Evolutionary conservation across 1,139 yeast species (phyloP).

Genomic region (Geotrichum fermentans): DNA sequence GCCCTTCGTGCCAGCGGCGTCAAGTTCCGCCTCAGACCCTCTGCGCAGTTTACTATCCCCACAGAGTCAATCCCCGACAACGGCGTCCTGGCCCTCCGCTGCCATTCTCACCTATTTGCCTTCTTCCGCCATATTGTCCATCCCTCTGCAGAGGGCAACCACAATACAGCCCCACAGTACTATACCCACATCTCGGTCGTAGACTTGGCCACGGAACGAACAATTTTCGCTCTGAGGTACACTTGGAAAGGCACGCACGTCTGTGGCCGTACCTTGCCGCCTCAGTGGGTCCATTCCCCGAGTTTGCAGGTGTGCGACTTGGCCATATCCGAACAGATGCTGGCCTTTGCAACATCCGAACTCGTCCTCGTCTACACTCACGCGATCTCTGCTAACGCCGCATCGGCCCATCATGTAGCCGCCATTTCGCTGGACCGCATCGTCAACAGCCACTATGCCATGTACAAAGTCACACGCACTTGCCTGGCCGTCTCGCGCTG

Average conservation of each 20-base stretch:
- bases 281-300: constrained; percentile 23
- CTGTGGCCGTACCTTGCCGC: constrained; percentile 13
- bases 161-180: background rate
- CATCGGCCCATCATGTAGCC: background rate
- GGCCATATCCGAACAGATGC: constrained; percentile 16
- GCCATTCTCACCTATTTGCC: constrained; percentile 3
- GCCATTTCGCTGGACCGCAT: background rate
- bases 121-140: constrained; percentile 9
- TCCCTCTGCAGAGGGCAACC: background rate
- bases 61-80: constrained; percentile 24
- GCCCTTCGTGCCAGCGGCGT: background rate
- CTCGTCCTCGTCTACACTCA: constrained; percentile 1
- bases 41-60: constrained; percentile 22
- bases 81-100: constrained; percentile 21
- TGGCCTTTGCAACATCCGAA: constrained; percentile 24
- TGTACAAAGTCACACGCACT: background rate
- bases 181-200: constrained; percentile 15
- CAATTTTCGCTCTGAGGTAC: constrained; percentile 16
- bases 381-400: background rate
- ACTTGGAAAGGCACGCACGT: constrained; percentile 18
- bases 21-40: constrained; percentile 24
- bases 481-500: background rate
- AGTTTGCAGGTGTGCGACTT: constrained; percentile 22
- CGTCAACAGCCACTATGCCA: background rate
- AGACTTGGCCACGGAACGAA: constrained; percentile 11